phyloP scores from a whole-genome alignment of 495 filamentous ascomycete genomes.

The Aspergillus wentii region DNA sequence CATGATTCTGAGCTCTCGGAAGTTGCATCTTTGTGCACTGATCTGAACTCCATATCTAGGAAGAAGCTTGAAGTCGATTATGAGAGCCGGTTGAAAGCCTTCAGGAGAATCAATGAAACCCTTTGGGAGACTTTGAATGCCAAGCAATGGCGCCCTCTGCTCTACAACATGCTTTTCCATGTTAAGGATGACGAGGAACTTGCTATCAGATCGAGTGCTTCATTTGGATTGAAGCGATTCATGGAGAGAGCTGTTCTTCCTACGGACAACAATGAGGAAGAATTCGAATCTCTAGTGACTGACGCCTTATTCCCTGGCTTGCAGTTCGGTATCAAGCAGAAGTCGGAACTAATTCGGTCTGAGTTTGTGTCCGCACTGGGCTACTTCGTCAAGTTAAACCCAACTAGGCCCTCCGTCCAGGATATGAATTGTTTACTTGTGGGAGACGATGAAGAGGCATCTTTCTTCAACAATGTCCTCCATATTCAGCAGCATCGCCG shows the following conservation, averaged over 20 bases:
- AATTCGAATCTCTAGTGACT: constrained; percentile 51
- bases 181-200: constrained; percentile 85
- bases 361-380: constrained; percentile 78
- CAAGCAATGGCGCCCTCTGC: constrained; percentile 84
- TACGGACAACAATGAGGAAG: constrained; percentile 24
- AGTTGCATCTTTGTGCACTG: constrained; percentile 66
- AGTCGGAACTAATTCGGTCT: constrained; percentile 75
- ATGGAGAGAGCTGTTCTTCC: constrained; percentile 52
- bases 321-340: constrained; percentile 64
- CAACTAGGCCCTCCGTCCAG: constrained; percentile 59
- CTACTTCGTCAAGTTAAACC: constrained; percentile 66
- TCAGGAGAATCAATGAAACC: constrained; percentile 61
- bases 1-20: constrained; percentile 55
- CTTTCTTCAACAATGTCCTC: constrained; percentile 88
- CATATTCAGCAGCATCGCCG: constrained; percentile 89
- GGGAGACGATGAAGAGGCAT: constrained; percentile 78
- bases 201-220: constrained; percentile 78
- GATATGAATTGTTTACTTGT: constrained; percentile 74
- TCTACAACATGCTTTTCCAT: constrained; percentile 87
- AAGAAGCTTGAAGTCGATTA: constrained; percentile 79
- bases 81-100: constrained; percentile 71
- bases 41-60: constrained; percentile 71
- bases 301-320: constrained; percentile 68
- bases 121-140: constrained; percentile 50
- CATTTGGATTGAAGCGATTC: constrained; percentile 76